These are phyloP conservation scores for Pichia deserticola DNA, from an alignment of 805 yeast species.

Conservation along the genomic window DNA sequence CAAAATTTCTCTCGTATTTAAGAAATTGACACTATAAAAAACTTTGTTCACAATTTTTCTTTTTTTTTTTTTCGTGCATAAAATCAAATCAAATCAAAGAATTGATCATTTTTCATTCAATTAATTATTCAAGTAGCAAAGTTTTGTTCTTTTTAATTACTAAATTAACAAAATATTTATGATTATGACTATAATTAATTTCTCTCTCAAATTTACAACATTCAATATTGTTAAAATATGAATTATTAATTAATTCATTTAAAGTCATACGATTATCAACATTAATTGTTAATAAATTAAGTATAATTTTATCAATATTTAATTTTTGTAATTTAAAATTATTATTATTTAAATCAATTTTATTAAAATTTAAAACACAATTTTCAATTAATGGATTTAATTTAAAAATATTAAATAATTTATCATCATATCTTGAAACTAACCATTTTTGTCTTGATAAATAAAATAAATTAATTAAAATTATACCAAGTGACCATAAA, in stretches of 20 bases:
- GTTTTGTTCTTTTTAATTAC: too few species aligned
- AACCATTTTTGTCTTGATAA: constrained; percentile 9
- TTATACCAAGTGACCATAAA: constrained; percentile 44
- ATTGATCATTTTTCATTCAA: too few species aligned
- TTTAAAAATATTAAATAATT: background rate
- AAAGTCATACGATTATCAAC: background rate
- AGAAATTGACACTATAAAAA: too few species aligned
- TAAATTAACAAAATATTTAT: too few species aligned
- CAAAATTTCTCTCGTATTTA: too few species aligned
- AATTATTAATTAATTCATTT: background rate
- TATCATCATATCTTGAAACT: constrained; percentile 4
- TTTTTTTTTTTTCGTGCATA: too few species aligned
- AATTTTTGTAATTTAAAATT: background rate
- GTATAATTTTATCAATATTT: background rate
- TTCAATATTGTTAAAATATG: too few species aligned
- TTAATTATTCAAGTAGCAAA: too few species aligned
- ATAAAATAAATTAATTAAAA: constrained; percentile 29
- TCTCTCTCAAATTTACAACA: too few species aligned
- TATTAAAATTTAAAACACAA: background rate
- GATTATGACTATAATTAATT: too few species aligned
- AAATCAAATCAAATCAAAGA: too few species aligned
- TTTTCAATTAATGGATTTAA: background rate
- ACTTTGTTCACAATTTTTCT: too few species aligned
- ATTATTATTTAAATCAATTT: background rate
- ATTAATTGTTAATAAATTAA: background rate